phyloP scores from a whole-genome alignment of 495 filamentous ascomycete genomes.

The Penicillium argentinense region DNA sequence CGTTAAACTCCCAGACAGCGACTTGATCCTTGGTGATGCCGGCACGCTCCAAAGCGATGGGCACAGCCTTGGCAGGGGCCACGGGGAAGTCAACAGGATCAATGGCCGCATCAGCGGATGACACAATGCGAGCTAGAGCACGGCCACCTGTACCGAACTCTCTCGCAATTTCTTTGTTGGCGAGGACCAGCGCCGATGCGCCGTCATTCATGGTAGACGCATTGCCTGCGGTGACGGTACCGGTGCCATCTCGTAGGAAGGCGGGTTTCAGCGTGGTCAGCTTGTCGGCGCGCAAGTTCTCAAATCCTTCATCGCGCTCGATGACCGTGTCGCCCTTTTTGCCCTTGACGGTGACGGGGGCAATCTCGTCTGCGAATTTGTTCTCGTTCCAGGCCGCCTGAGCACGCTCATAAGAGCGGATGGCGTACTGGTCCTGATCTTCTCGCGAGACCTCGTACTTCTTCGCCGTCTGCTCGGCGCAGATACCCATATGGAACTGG shows the following conservation, averaged over 20 bases:
- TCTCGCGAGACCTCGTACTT: constrained; percentile 77
- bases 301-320: constrained; percentile 81
- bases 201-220: constrained; percentile 92
- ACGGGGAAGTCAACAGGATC: constrained; percentile 96
- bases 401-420: constrained; percentile 80
- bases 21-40: constrained; percentile 88
- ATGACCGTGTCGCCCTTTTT: constrained; percentile 82
- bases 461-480: constrained; percentile 93
- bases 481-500: constrained; percentile 95
- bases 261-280: constrained; percentile 85
- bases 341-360: constrained; percentile 76
- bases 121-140: constrained; percentile 80
- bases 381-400: constrained; percentile 84
- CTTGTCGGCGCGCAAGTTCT: constrained; percentile 81
- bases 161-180: constrained; percentile 70
- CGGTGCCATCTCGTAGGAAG: constrained; percentile 78
- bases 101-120: constrained; percentile 85
- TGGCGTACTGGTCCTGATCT: constrained; percentile 87
- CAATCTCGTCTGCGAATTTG: constrained; percentile 83
- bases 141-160: constrained; percentile 70
- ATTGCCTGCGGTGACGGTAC: constrained; percentile 93
- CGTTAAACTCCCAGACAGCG: constrained; percentile 96
- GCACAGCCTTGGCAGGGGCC: constrained; percentile 88
- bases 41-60: constrained; percentile 82
- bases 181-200: constrained; percentile 85